Evolutionary conservation across 148 eudicot genomes (phyloP), one percentile per base, ranked within the genome.

Genomic region (Nyssa sinensis): DNA sequence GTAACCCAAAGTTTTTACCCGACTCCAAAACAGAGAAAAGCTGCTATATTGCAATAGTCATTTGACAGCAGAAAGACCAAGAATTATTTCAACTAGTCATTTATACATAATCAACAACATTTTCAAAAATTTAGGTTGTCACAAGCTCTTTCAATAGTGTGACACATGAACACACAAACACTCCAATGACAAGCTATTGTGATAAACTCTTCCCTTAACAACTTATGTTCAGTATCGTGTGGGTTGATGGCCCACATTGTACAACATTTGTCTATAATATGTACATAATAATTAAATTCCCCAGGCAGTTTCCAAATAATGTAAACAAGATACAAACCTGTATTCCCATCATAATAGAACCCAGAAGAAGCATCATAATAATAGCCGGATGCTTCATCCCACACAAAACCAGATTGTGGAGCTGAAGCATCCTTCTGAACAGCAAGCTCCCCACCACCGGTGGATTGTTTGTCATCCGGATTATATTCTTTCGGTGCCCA

Each of bases 401-500:
- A 95, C 69, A 95, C 96, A 75, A 95, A 95, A 23, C 98, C 98
- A 77, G 97, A 88, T 77, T 90, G 96, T 8, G 97, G 96, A 77
- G 91, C 97, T 37, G 89, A 87, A 67, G 88, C 73, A 75, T 84
- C 86, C 58, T 77, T 89, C 39, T 77, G 87, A 73, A 77, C 82
- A 31, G 85, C 74, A 72, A 76, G 83, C 72, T 66, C 86, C 49
- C 76, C 76, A 30, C 88, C 84, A 67, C 74, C 84, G 47, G 74
- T 73, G 41, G 91, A 76, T 67, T 83, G 87, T 68, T 83, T 94
- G 64, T 92, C 97, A 76, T 95, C 96, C 21, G 97, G 91, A 84
- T 92, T 89, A 78, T 92, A 95, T 86, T 95, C 98, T 81, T 95
- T 95, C 30, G 98, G 98, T 62, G 98, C 94, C 98, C 98, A 95